Percentiles rank a stretch among this genome's conserved stretches.
Conservation (phyloP, 1,284 basidiomycete genomes). For the Boletellus sp. region DNA sequence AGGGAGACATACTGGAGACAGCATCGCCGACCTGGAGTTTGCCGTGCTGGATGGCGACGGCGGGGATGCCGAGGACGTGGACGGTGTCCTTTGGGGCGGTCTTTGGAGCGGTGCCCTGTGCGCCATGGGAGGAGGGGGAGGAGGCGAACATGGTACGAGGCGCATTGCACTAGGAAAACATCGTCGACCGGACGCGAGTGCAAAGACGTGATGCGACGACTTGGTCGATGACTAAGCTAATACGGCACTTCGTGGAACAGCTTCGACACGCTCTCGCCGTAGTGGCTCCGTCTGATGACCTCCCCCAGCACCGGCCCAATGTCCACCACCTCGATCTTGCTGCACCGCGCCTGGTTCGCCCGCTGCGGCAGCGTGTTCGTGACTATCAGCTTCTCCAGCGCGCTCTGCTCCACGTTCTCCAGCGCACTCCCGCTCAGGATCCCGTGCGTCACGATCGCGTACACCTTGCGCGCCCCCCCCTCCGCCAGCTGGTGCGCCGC, state of each 20-base stretch:
- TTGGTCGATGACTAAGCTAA: conserved; percentile 39
- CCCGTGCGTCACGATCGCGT: conserved; percentile 96
- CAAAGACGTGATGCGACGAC: conserved; percentile 10
- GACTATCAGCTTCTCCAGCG: conserved; percentile 92
- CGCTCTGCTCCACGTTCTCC: conserved; percentile 65
- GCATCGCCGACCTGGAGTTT: conserved; percentile 68
- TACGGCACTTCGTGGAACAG: conserved; percentile 84
- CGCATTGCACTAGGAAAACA: conserved; percentile 45
- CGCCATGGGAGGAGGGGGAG: conserved; percentile 44
- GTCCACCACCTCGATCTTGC: conserved; percentile 95
- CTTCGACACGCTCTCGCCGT: conserved; percentile 81
- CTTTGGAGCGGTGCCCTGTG: conserved; percentile 33
- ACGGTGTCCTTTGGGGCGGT: conserved; percentile 50
- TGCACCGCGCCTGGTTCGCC: conserved; percentile 72
- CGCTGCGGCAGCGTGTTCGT: conserved; percentile 97
- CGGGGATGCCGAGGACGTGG: conserved; percentile 65
- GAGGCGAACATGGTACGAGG: conserved; percentile 63
- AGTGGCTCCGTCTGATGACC: conserved; percentile 90
- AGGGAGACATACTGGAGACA: conserved; percentile 54
- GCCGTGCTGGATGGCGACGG: conserved; percentile 64
- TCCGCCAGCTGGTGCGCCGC: conserved; percentile 89
- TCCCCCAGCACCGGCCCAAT: conserved; percentile 94
- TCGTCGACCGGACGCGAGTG: conserved; percentile 8
- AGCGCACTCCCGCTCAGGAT: conserved; percentile 92
- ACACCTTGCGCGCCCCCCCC: conserved; percentile 84